Percentiles rank a stretch among this genome's conserved stretches.
These are phyloP conservation scores for Apiospora marii DNA, from an alignment of 2,329 filamentous ascomycete species.

Conservation along the genomic window DNA sequence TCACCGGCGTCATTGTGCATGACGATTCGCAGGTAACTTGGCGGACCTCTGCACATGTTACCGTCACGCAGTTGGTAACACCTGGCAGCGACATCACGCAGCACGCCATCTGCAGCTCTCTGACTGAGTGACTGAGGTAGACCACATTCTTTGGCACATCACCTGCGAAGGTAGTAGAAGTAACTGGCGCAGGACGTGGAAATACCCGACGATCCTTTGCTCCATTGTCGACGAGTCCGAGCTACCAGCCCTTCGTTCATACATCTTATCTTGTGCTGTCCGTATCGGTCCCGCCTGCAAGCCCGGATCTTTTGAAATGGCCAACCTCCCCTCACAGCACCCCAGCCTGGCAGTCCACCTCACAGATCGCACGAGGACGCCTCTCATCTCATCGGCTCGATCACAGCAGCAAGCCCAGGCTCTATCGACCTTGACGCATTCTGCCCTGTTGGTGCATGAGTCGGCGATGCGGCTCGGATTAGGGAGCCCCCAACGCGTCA, in stretches of 20 bases:
- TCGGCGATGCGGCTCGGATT: constrained; percentile 60
- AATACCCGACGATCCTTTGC: neutral
- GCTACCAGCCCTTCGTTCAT: neutral
- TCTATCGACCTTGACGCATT: constrained; percentile 60
- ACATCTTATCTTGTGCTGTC: neutral
- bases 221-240: neutral
- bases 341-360: constrained; percentile 63
- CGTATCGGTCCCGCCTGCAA: neutral
- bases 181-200: neutral
- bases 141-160: neutral
- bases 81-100: neutral
- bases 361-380: constrained; percentile 63
- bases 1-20: constrained; percentile 7
- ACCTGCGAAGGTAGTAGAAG: neutral
- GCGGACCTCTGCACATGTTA: neutral
- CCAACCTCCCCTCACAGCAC: constrained; percentile 56
- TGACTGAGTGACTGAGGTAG: neutral
- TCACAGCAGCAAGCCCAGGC: constrained; percentile 54
- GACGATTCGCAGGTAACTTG: neutral
- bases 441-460: constrained; percentile 61
- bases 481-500: constrained; percentile 62
- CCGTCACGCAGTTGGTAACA: constrained; percentile 15
- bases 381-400: constrained; percentile 62
- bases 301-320: constrained; percentile 39
- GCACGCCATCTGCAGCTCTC: neutral